These are phyloP conservation scores for Penicillium nordicum DNA, from an alignment of 2,329 filamentous ascomycete genomes.

Conservation along the genomic window DNA sequence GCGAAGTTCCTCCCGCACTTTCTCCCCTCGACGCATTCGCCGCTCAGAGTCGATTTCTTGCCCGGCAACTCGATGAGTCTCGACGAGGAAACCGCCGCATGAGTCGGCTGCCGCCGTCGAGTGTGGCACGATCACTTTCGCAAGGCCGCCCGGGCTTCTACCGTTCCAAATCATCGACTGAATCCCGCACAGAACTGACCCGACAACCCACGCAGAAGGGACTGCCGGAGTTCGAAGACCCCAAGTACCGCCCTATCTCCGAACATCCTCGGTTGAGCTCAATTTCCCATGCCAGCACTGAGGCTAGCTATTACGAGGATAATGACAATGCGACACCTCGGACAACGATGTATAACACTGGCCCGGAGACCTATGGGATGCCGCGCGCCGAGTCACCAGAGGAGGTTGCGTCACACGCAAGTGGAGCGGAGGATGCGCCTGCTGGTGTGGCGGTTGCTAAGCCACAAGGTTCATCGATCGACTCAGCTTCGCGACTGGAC, in stretches of 20 bases:
- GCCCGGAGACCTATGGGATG: conserved; percentile 21
- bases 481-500: conserved; percentile 38
- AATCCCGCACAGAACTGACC: conserved; percentile 32
- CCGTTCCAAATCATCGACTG: conserved; percentile 66
- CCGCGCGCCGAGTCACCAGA: conserved; percentile 36
- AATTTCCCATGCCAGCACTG: conserved; percentile 41
- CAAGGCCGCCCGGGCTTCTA: conserved; percentile 78
- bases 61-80: conserved; percentile 79
- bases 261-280: conserved; percentile 73
- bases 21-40: conserved; percentile 96
- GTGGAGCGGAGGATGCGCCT: conserved; percentile 15
- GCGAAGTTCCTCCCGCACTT: conserved; percentile 76
- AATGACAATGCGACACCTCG: conserved; percentile 35
- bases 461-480: conserved; percentile 34
- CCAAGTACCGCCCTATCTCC: conserved; percentile 61
- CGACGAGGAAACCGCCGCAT: conserved; percentile 71
- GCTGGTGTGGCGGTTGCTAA: conserved; percentile 20
- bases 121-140: conserved; percentile 75
- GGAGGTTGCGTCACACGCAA: conserved; percentile 19
- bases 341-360: conserved; percentile 18
- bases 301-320: conserved; percentile 31
- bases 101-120: conserved; percentile 79
- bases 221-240: conserved; percentile 43
- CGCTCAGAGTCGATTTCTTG: conserved; percentile 81
- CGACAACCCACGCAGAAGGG: conserved; percentile 40